Evolutionary conservation across 352 stramenopile genomes (phyloP).

Genomic region (Globisporangium cystogenes): DNA sequence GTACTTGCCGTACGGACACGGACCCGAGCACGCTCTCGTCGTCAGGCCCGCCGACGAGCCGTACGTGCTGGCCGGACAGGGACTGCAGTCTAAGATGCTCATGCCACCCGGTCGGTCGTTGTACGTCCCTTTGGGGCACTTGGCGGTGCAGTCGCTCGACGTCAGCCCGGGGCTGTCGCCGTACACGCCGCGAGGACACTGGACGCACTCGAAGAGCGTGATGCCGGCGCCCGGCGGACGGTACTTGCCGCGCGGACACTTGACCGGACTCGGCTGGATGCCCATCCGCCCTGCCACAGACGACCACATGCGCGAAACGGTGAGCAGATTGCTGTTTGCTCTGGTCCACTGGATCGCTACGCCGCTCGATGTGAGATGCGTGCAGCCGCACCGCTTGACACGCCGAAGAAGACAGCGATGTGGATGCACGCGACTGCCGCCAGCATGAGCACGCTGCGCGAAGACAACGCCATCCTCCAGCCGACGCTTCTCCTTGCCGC

Average conservation of each 20-base stretch:
- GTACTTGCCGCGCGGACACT: slow-evolving; percentile 68
- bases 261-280: slow-evolving; percentile 34
- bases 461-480: neutral
- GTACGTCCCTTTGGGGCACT: slow-evolving; percentile 69
- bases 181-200: slow-evolving; percentile 70
- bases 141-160: slow-evolving; percentile 57
- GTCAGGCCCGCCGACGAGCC: slow-evolving; percentile 49
- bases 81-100: slow-evolving; percentile 61
- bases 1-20: slow-evolving; percentile 68
- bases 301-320: neutral
- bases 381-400: neutral
- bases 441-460: slow-evolving; percentile 2
- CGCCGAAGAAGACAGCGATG: slow-evolving; percentile 7
- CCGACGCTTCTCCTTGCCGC: neutral
- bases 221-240: slow-evolving; percentile 35
- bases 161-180: slow-evolving; percentile 53
- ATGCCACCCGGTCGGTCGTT: slow-evolving; percentile 52
- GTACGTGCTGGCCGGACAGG: slow-evolving; percentile 56
- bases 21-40: slow-evolving; percentile 43
- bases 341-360: too few species aligned
- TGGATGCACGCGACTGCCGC: slow-evolving; percentile 2
- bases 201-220: slow-evolving; percentile 53
- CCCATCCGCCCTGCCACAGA: slow-evolving; percentile 22
- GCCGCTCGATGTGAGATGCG: neutral
- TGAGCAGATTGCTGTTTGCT: neutral